Evolutionary conservation across 352 stramenopile species (phyloP).

Genomic region (Phytophthora constricta): DNA sequence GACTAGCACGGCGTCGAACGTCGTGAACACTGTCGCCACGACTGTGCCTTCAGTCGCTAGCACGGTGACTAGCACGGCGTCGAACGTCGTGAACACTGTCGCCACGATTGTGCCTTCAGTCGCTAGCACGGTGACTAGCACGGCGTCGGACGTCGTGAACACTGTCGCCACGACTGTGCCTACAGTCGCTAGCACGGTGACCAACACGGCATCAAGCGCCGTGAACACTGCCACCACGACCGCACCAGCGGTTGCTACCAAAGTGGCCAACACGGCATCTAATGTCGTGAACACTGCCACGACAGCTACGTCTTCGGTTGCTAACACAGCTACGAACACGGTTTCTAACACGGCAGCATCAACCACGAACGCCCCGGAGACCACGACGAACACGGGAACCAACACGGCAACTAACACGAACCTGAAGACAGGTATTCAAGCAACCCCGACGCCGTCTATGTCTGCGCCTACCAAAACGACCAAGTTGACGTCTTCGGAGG

Average conservation of each 20-base stretch:
- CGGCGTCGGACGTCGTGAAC: background rate
- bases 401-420: slow-evolving; percentile 12
- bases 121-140: slow-evolving; percentile 6
- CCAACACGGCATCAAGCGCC: background rate
- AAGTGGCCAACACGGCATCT: background rate
- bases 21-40: background rate
- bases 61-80: background rate
- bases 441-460: background rate
- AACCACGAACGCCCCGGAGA: too few species aligned
- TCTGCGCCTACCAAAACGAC: slow-evolving; percentile 18
- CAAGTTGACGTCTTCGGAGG: slow-evolving; percentile 10
- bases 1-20: too few species aligned
- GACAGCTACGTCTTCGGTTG: background rate
- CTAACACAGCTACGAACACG: background rate
- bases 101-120: slow-evolving; percentile 2
- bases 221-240: background rate
- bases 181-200: background rate
- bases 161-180: background rate
- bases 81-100: background rate
- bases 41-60: background rate
- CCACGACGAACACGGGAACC: too few species aligned
- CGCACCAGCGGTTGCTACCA: background rate
- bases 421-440: slow-evolving; percentile 15
- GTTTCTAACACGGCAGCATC: background rate
- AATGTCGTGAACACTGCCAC: slow-evolving; percentile 1